Evolutionary conservation across 495 filamentous ascomycete species (phyloP), one percentile per base, ranked within the genome.

Genomic region (Penicillium odoratum): DNA sequence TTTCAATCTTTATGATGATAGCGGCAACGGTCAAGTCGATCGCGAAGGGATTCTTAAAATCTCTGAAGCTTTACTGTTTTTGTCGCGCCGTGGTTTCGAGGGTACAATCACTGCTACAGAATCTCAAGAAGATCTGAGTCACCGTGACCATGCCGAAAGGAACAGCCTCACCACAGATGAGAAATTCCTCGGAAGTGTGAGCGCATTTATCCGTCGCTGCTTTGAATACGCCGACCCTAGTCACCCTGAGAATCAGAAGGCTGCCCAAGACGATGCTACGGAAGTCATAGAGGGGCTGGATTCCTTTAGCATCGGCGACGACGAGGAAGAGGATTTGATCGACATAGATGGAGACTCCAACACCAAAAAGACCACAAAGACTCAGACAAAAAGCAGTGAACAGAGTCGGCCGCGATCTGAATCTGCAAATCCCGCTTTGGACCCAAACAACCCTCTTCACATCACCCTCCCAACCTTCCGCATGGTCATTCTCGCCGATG

Each of bases 211-310:
- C 53, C 81, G 92, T 51, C 83, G 94, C 40, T 98, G 94, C 72
- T 98, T 98, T 59, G 95, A 98, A 75, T 98, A 98, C 67, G 94
- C 94, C 16, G 94, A 98, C 69, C 95, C 94, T 8, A 93, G 95
- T 66, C 88, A 90, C 57, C 83, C 86, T 0, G 81, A 78, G 33
- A 82, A 85, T 51, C 79, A 83, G 56, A 74, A 69, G 34, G 58
- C 63, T 28, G 51, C 42, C n/a, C 57, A 53, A 40, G 55, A 65
- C 44, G 61, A 69, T 15, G 58, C 60, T 16, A 64, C 59, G 38
- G 66, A 78, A 62, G 58, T 71, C 51, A 64, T 78, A 18, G 65
- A 80, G 52, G 71, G 78, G 56, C 74, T 83, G 15, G 80, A 83
- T 49, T 81, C 86, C 18, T 94, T 96, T 69, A 80, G 80, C 34